A percentile compares a stretch with the other conserved stretches of the same genome.
phyloP scores from a whole-genome alignment of 805 yeast species.

The Phaffomyces opuntiae region DNA sequence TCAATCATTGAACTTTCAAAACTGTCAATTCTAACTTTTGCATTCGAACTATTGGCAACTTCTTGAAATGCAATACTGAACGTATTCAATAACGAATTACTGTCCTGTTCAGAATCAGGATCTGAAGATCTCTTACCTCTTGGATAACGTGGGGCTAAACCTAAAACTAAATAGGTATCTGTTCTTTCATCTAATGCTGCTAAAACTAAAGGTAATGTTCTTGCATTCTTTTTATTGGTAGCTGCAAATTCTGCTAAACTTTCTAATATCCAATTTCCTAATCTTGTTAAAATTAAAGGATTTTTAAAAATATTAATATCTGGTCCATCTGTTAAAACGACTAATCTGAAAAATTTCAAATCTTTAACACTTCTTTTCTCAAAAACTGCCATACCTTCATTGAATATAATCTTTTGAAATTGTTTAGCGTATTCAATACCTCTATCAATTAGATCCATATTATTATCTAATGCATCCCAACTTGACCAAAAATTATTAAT shows the following conservation, averaged over 20 bases:
- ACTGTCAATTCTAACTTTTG: slow-evolving; percentile 85
- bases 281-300: slow-evolving; percentile 75
- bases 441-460: slow-evolving; percentile 45
- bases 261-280: slow-evolving; percentile 90
- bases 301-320: slow-evolving; percentile 72
- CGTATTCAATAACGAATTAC: slow-evolving; percentile 53
- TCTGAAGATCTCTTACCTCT: slow-evolving; percentile 27
- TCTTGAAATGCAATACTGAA: slow-evolving; percentile 90
- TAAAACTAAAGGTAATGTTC: slow-evolving; percentile 68
- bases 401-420: slow-evolving; percentile 76
- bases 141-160: slow-evolving; percentile 79
- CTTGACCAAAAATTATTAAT: slow-evolving; percentile 64
- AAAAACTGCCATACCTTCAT: slow-evolving; percentile 82
- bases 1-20: slow-evolving; percentile 94
- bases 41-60: slow-evolving; percentile 77
- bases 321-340: slow-evolving; percentile 86
- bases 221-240: slow-evolving; percentile 12
- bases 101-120: slow-evolving; percentile 27
- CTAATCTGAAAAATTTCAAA: slow-evolving; percentile 72
- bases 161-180: slow-evolving; percentile 81
- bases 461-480: slow-evolving; percentile 53
- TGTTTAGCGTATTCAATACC: slow-evolving; percentile 83
- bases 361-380: slow-evolving; percentile 78
- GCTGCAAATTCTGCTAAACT: slow-evolving; percentile 71
- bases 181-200: slow-evolving; percentile 72